A percentile compares a stretch with the other conserved stretches of the same genome.
These are phyloP conservation scores for Chalciporus sp. DNA, from an alignment of 1,284 basidiomycete species.

Conservation along the genomic window DNA sequence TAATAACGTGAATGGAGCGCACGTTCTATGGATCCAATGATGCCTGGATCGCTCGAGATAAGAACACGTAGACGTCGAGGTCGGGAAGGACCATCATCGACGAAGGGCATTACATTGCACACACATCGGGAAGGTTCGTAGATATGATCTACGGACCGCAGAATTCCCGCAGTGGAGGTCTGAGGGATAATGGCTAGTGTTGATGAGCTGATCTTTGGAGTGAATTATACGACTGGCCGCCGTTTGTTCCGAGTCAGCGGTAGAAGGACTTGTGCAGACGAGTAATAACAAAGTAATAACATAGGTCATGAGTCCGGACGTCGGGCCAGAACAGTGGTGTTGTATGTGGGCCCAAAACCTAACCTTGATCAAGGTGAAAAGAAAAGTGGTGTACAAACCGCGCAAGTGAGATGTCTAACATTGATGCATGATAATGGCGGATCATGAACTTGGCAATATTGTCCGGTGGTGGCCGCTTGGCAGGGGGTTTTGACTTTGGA, in stretches of 20 bases:
- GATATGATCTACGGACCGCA: not conserved
- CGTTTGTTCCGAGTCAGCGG: not conserved
- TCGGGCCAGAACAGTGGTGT: not conserved
- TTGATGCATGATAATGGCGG: too few species aligned
- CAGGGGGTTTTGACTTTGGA: constrained; percentile 14
- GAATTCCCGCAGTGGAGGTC: constrained; percentile 9
- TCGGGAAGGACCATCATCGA: constrained; percentile 1
- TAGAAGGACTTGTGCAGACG: too few species aligned
- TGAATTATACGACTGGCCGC: too few species aligned
- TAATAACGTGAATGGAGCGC: not conserved
- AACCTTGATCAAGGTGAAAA: not conserved
- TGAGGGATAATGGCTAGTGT: not conserved
- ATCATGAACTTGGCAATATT: too few species aligned
- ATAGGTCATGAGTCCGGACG: too few species aligned
- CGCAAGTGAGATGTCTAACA: too few species aligned
- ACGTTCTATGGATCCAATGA: not conserved
- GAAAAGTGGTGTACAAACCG: not conserved
- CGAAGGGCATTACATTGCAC: not conserved
- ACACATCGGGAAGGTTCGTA: not conserved
- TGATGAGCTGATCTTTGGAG: too few species aligned
- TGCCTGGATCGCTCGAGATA: not conserved
- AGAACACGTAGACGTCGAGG: constrained; percentile 18
- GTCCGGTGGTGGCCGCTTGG: not conserved
- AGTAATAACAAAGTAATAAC: too few species aligned
- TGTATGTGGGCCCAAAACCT: too few species aligned